Evolutionary conservation across 352 stramenopile species (phyloP).

Genomic region (Blastocystis sp.): DNA sequence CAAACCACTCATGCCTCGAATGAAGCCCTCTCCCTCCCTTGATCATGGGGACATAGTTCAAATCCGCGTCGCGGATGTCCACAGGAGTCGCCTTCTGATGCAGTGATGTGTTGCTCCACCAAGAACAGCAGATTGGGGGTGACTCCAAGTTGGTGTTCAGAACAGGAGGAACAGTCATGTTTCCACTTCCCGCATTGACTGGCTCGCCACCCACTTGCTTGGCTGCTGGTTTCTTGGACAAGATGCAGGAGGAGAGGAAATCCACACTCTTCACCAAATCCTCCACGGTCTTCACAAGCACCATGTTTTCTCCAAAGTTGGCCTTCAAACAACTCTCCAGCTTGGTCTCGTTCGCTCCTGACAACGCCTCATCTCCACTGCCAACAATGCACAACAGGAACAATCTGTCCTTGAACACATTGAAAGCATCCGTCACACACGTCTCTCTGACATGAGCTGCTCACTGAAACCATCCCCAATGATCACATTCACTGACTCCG

Average conservation of each 20-base stretch:
- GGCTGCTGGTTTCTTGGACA: not conserved
- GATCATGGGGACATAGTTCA: not conserved
- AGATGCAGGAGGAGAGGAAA: not conserved
- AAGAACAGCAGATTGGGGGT: not conserved
- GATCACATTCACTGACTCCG: not conserved
- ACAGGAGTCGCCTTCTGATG: not conserved
- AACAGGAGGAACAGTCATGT: not conserved
- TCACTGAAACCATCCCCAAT: slow-evolving; percentile 55
- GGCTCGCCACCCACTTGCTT: not conserved
- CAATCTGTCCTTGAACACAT: slow-evolving; percentile 12
- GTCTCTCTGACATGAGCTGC: slow-evolving; percentile 7
- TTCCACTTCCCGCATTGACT: not conserved
- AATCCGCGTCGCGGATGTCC: not conserved
- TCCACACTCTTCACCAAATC: not conserved
- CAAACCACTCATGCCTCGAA: no score
- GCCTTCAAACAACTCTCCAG: slow-evolving; percentile 7
- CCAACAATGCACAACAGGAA: slow-evolving; percentile 40
- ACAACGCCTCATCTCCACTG: slow-evolving; percentile 6
- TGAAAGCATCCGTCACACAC: not conserved
- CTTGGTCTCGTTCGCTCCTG: not conserved
- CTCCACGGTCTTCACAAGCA: not conserved
- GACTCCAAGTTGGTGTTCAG: not conserved
- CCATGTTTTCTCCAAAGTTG: not conserved
- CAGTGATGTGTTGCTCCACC: not conserved
- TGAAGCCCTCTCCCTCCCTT: no score